Evolutionary conservation across 108 stramenopile genomes (phyloP).

Genomic region (Ochromonas danica): DNA sequence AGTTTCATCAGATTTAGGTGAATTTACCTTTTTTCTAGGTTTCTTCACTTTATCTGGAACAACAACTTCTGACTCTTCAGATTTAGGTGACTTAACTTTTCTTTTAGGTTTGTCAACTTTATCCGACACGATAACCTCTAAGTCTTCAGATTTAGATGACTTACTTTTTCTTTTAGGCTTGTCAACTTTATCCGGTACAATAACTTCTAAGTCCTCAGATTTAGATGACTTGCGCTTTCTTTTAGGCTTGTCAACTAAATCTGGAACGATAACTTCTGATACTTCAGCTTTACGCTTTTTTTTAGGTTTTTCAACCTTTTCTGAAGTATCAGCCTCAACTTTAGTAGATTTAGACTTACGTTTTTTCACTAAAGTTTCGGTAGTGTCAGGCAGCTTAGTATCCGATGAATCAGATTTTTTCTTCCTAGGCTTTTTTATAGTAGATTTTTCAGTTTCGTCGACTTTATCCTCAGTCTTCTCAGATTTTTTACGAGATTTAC

Average conservation of each 20-base stretch:
- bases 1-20: constrained; percentile 16
- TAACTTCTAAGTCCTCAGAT: constrained; percentile 16
- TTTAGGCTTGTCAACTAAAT: constrained; percentile 17
- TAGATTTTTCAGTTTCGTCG: constrained; percentile 16
- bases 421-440: constrained; percentile 16
- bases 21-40: neutral
- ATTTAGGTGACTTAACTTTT: constrained; percentile 2
- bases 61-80: neutral
- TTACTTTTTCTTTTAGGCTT: constrained; percentile 17
- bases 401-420: constrained; percentile 17
- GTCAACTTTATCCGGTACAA: constrained; percentile 5
- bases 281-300: constrained; percentile 16
- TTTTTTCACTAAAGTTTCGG: constrained; percentile 17
- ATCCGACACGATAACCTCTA: neutral
- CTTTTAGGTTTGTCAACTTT: constrained; percentile 10
- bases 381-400: constrained; percentile 15
- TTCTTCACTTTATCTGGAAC: neutral
- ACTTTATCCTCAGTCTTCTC: constrained; percentile 9
- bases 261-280: constrained; percentile 15
- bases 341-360: constrained; percentile 17
- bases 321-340: constrained; percentile 15
- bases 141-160: constrained; percentile 2
- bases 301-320: constrained; percentile 17
- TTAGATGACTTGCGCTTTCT: constrained; percentile 15
- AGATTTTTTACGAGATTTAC: constrained; percentile 17